phyloP scores from a whole-genome alignment of 768 basidiomycete species.

The Polyporus arcularius region DNA sequence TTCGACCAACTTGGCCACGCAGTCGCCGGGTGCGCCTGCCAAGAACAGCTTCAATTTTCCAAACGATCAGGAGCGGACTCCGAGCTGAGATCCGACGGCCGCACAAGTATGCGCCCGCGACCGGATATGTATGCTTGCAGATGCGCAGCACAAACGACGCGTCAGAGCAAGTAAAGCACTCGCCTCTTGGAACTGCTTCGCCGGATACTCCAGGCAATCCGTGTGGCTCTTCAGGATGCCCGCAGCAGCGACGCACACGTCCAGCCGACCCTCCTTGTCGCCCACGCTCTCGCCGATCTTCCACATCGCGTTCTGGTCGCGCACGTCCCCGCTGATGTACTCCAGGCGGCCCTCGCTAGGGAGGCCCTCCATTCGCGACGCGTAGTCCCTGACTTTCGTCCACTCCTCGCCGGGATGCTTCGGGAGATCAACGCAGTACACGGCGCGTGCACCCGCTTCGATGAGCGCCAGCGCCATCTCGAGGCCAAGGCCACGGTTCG shows the following conservation, averaged over 20 bases:
- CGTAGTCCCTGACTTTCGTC: constrained; percentile 50
- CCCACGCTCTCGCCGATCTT: constrained; percentile 57
- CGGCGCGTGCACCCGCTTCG: constrained; percentile 66
- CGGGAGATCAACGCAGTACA: constrained; percentile 72
- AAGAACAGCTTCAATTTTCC: background rate
- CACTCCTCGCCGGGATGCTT: constrained; percentile 58
- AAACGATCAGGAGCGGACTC: background rate
- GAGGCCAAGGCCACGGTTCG: constrained; percentile 64
- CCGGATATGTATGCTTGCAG: background rate
- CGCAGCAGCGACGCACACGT: constrained; percentile 77
- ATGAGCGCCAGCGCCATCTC: constrained; percentile 77
- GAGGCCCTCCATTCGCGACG: constrained; percentile 22
- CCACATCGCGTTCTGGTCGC: constrained; percentile 50
- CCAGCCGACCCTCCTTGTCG: constrained; percentile 67
- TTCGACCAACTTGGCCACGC: too few relatives aligned
- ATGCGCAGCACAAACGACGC: background rate
- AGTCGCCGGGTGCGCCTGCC: too few relatives aligned
- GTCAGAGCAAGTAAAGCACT: background rate
- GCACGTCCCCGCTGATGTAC: constrained; percentile 68
- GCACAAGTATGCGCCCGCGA: background rate
- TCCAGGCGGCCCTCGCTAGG: constrained; percentile 42
- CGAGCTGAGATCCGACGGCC: too few relatives aligned
- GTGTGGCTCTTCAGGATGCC: constrained; percentile 60
- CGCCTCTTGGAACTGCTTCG: constrained; percentile 64
- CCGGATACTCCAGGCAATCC: constrained; percentile 68